Evolutionary conservation across 2,329 filamentous ascomycete genomes (phyloP), one percentile per base, ranked within the genome.

Genomic region (Claviceps cyperi): DNA sequence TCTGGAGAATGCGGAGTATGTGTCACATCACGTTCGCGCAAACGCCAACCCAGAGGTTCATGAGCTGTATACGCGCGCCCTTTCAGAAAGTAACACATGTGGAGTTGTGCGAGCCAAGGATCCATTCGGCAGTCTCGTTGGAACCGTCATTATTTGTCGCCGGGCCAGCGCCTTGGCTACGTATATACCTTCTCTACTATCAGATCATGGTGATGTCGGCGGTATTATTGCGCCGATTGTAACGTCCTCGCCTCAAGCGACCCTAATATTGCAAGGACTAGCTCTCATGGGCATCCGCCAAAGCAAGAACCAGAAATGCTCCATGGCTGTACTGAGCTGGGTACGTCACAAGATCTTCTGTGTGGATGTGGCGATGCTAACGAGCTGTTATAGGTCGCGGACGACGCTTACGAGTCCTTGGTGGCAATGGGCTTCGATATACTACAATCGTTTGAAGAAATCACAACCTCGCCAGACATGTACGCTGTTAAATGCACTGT

Each of bases 51-150:
- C 86, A 50, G 87, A 89, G 41, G 77, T 91, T 0, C 73, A 84
- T 38, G 86, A 90, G 62, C 79, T 94, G 19, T 94, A 94, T 68
- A 80, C 80, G 50, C 76, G 81, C 49, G 88, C 86, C 0, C 72
- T 94, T 2, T 74, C 78, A 9, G 84, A 88, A 56, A 77, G 77
- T 22, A 78, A 81, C 53, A 75, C 81, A 14, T 91, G 86, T 58
- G 86, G 86, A 38, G 85, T 94, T 52, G 89, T 94, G 51, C 78
- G 88, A 32, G 88, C 88, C 21, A 92, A 89, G 65, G 74, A 81
- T 50, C 73, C 76, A 35, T 73, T 76, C 0, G 75, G 78, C 46
- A 83, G 83, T 51, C 67, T 94, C 19, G 66, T 94, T 6, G 88
- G 86, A 1, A 90, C 83, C 1, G 80, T 94, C 14, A 82, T 94